Base-by-base conservation (phyloP, 176 grass and related monocot species). In the Panicum miliaceum region DNA sequence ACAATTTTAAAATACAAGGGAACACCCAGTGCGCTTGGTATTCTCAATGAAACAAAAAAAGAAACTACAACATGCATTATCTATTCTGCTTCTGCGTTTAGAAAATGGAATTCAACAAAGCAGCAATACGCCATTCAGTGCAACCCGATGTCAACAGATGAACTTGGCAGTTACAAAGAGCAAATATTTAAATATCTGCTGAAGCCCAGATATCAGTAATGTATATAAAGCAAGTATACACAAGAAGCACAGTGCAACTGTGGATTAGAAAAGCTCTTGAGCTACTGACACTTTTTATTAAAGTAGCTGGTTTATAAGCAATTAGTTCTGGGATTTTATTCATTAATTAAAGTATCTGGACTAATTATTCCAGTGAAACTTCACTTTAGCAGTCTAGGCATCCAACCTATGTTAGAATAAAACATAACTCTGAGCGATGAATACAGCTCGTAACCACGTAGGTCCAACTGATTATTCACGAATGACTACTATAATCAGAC, bases 101-200 rank as follows among this genome's bases (percentile, higher is more conserved):
- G 54, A 82, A 43, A 63, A 22, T 36, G 34, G 52, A 84, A 76
- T 61, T 81, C 77, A 77, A 32, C 45, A 84, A 88, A 72, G 66
- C 58, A 58, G 76, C 37, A 66, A 81, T 36, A 41, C 27, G 26
- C 5, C 41, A 42, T 85, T 34, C 8, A 18, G 5, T 46, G 36
- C 53, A 64, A 82, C 2, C 62, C 3, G 23, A 35, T 60, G 27
- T 35, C 52, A 85, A 42, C 4, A 0, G 43, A 76, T n/a, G 1
- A 4, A 53, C 26, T 52, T 68, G 51, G 19, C 47, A 12, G 27
- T 35, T 45, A 69, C 22, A 53, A 54, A 62, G 11, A 56, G n/a
- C 68, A 8, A 37, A 80, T n/a, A 22, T 22, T 16, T 59, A 35
- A 36, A n/a, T 37, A 66, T 36, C 48, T 19, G 36, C 40, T 69